Evolutionary conservation across 208 protist genomes (phyloP), one percentile per base, ranked within the genome.

Genomic region (Crithidia sp.): DNA sequence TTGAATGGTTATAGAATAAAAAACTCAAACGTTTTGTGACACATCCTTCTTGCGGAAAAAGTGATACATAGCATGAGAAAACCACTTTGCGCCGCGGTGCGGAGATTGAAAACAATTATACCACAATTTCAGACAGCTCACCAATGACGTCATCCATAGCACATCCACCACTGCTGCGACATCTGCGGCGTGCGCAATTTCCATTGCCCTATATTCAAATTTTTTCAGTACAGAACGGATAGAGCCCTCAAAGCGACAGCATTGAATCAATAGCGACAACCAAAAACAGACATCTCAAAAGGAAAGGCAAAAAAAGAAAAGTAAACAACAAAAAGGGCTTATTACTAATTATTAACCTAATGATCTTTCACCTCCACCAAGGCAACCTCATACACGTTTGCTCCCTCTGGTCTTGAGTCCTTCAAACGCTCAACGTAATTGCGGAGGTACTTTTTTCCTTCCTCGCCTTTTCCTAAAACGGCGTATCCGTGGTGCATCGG

Each of bases 401-500:
- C 16, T 1, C 52, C 65, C 12, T 36, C 56, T 12, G 87, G 74
- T 7, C 71, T 75, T 14, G 80, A 76, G 39, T 84, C 74, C 47
- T 76, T 82, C 16, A 88, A 57, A 40, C 59, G 47, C 13, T 77
- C 71, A 36, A 93, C 58, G 49, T 89, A 90, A 10, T 80, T 68
- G 19, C 76, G 75, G 17, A 93, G 62, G 63, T 78, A 87, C 0
- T 44, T 55, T 67, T 84, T 88, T 2, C 77, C 85, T 19, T 90
- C 85, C 37, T 90, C 85, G 28, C 45, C 78, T 75, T 77, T 83
- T n/a, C 78, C 72, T 63, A 83, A 62, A 47, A 93, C 82, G 41
- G 88, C 88, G 49, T 83, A 86, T 7, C 85, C 85, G 57, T 93
- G 88, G 53, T 79, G 76, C 75, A 89, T 87, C 19, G 88, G 88